phyloP scores from a whole-genome alignment of 257 asterid genomes.

The Echium plantagineum region DNA sequence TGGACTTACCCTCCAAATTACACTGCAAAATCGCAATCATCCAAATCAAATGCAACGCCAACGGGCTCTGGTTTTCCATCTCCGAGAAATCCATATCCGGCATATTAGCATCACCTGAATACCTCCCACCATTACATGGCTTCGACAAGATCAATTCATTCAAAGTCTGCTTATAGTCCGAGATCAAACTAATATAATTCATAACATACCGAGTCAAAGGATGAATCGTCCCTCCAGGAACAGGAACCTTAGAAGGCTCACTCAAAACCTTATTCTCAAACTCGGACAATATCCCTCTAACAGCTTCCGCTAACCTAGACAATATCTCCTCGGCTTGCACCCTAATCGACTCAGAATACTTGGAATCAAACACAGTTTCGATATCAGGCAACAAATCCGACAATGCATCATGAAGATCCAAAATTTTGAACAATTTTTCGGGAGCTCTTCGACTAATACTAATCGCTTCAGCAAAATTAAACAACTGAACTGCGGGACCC shows the following conservation, averaged over 20 bases:
- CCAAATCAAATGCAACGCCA: slow-evolving; percentile 35
- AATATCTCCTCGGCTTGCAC: slow-evolving; percentile 26
- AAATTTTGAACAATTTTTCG: slow-evolving; percentile 34
- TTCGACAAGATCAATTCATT: slow-evolving; percentile 26
- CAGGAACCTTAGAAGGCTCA: slow-evolving; percentile 25
- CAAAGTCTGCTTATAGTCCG: slow-evolving; percentile 31
- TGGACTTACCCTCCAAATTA: slow-evolving; percentile 34
- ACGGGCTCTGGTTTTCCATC: slow-evolving; percentile 19
- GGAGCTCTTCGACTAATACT: slow-evolving; percentile 32
- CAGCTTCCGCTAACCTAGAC: slow-evolving; percentile 32
- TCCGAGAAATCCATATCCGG: slow-evolving; percentile 30
- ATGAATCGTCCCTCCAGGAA: slow-evolving; percentile 38
- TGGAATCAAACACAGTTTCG: slow-evolving; percentile 24
- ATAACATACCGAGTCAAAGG: slow-evolving; percentile 43
- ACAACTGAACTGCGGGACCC: slow-evolving; percentile 28
- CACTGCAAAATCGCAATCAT: slow-evolving; percentile 27
- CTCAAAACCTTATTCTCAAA: slow-evolving; percentile 36
- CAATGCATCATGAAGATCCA: slow-evolving; percentile 33
- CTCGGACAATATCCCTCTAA: slow-evolving; percentile 30
- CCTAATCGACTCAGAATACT: slow-evolving; percentile 22
- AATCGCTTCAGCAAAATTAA: slow-evolving; percentile 37
- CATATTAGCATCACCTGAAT: slow-evolving; percentile 18
- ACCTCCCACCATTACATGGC: slow-evolving; percentile 27
- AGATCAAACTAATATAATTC: slow-evolving; percentile 30
- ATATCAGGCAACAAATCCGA: slow-evolving; percentile 22